Conservation (phyloP, 345 rosid genomes). For the Cardamine occulta region DNA sequence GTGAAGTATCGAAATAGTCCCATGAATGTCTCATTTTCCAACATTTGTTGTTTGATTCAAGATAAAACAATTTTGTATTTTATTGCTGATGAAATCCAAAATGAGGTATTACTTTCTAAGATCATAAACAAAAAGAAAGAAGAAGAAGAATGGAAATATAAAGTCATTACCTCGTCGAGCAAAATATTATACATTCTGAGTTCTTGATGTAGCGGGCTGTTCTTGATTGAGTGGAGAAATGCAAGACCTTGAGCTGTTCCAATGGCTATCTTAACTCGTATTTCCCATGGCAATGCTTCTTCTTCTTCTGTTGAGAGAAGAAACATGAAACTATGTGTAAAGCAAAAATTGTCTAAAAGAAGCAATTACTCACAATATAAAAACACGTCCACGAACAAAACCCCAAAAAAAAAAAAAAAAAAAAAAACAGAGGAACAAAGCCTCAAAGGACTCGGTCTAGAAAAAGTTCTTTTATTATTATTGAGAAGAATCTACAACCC, state of each 20-base stretch:
- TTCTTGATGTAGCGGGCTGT: not conserved
- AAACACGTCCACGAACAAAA: too few relatives aligned
- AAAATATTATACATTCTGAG: conserved; percentile 25
- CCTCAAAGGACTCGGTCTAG: too few relatives aligned
- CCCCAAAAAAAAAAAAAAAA: too few relatives aligned
- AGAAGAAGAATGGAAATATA: not conserved
- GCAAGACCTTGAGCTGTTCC: conserved; percentile 21
- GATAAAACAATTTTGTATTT: conserved; percentile 24
- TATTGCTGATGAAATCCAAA: conserved; percentile 29
- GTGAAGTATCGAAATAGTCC: not conserved
- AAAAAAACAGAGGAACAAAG: too few relatives aligned
- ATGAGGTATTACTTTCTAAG: not conserved
- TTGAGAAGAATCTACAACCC: not conserved
- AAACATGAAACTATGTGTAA: conserved; percentile 13
- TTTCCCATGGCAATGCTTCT: conserved; percentile 28
- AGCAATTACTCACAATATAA: too few relatives aligned
- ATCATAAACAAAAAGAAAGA: not conserved
- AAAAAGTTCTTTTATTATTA: too few relatives aligned
- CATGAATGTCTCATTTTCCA: not conserved
- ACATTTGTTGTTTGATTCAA: not conserved
- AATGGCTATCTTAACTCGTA: conserved; percentile 29
- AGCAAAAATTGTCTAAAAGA: not conserved
- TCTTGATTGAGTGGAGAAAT: conserved; percentile 25
- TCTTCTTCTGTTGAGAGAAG: conserved; percentile 14
- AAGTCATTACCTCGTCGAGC: conserved; percentile 25